Percentiles rank a stretch among this genome's conserved stretches.
Evolutionary conservation across 208 protist genomes (phyloP).

Genomic region (Acanthamoeba royreba): DNA sequence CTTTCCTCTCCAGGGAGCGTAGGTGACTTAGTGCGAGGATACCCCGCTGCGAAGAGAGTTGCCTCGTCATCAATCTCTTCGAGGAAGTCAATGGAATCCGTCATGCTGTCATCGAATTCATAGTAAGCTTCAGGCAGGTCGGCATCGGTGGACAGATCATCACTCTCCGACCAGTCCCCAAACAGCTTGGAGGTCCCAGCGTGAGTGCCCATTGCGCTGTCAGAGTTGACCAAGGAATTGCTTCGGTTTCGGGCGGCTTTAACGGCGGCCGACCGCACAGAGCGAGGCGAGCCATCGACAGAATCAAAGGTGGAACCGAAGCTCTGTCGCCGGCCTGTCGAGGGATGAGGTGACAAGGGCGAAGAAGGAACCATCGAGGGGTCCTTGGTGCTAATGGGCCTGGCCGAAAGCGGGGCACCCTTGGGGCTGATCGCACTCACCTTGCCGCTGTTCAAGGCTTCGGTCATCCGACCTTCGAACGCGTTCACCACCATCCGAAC

Average conservation of each 20-base stretch:
- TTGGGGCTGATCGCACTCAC: background rate
- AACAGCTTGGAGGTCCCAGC: background rate
- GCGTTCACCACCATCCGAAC: background rate
- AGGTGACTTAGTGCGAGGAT: too few relatives aligned
- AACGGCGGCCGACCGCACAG: too few relatives aligned
- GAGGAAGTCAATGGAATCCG: background rate
- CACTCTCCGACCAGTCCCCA: background rate
- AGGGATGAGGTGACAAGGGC: too few relatives aligned
- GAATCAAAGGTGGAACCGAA: too few relatives aligned
- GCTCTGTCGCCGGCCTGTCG: too few relatives aligned
- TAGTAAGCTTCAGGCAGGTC: background rate
- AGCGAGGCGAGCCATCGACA: too few relatives aligned
- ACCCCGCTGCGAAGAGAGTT: background rate
- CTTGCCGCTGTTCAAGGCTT: background rate
- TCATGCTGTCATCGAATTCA: background rate
- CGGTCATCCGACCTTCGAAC: background rate
- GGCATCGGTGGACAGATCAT: background rate
- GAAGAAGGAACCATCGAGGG: too few relatives aligned
- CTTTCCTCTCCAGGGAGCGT: too few relatives aligned
- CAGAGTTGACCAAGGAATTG: too few relatives aligned
- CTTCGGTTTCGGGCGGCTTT: too few relatives aligned
- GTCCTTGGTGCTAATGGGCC: background rate
- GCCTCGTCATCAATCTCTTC: background rate
- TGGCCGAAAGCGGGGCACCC: background rate
- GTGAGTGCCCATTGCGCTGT: background rate